phyloP scores from a whole-genome alignment of 306 rosid genomes.

The Dalbergia oliveri region DNA sequence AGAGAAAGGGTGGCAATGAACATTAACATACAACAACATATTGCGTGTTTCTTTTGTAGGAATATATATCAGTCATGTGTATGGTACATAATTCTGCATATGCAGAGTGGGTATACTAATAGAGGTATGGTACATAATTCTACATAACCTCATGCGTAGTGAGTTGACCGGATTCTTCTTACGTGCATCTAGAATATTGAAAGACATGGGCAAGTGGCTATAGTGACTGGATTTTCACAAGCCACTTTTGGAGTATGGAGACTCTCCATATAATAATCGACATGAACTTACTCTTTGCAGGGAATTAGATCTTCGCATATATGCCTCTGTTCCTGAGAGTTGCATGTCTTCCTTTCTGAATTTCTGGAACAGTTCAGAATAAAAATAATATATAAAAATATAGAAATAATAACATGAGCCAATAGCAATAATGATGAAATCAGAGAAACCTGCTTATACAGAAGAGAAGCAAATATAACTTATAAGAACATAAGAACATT shows the following conservation, averaged over 20 bases:
- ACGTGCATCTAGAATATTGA: conserved; percentile 4
- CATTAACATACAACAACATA: conserved; percentile 1
- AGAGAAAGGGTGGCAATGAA: conserved; percentile 10
- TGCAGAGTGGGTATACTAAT: conserved; percentile 1
- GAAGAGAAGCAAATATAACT: neutral
- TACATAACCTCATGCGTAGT: conserved; percentile 16
- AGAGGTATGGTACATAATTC: conserved; percentile 1
- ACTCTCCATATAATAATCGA: neutral
- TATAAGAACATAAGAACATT: neutral
- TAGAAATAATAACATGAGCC: neutral
- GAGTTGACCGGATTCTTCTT: neutral
- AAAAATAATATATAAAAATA: conserved; percentile 36
- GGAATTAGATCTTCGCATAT: conserved; percentile 84
- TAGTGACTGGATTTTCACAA: neutral
- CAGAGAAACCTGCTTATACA: neutral
- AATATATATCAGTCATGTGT: conserved; percentile 11
- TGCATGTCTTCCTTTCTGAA: conserved; percentile 87
- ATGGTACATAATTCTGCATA: conserved; percentile 1
- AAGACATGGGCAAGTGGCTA: neutral
- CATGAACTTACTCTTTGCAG: conserved; percentile 83
- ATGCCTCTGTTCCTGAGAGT: conserved; percentile 94
- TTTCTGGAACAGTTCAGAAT: conserved; percentile 64
- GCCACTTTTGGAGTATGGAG: conserved; percentile 5
- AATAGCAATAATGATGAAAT: conserved; percentile 12
- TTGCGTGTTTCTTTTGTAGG: neutral